These are phyloP conservation scores for Paecilomyces variotii DNA, from an alignment of 2,329 filamentous ascomycete genomes.

Conservation along the genomic window DNA sequence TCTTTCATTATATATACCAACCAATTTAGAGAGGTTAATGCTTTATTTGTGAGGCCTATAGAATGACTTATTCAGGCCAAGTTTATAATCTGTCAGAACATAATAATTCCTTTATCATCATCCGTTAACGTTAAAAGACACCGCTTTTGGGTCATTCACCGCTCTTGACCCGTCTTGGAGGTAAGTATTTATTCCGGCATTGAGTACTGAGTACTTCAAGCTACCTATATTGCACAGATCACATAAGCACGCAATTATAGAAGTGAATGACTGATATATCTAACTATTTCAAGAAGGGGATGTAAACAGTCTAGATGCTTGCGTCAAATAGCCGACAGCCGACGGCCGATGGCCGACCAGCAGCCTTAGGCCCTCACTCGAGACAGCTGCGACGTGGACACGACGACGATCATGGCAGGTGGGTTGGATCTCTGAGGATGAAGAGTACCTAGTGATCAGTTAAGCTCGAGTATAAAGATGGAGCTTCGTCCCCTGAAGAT, in stretches of 20 bases:
- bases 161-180: no score
- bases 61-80: no score
- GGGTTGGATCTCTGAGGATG: not conserved
- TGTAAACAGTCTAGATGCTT: not conserved
- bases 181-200: no score
- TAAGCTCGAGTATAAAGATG: not conserved
- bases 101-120: no score
- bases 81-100: no score
- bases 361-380: not conserved
- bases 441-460: not conserved
- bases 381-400: not conserved
- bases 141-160: no score
- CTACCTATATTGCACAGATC: no score
- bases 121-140: no score
- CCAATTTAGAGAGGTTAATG: no score
- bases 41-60: no score
- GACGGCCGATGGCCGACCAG: constrained; percentile 10
- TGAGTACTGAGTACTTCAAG: no score
- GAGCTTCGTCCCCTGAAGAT: not conserved
- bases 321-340: constrained; percentile 4
- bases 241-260: not conserved
- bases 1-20: no score
- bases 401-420: not conserved
- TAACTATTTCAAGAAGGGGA: not conserved
- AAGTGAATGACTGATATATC: not conserved